A percentile compares a stretch with the other conserved stretches of the same genome.
Conservation (phyloP, 208 protist genomes). For the Leptomonas seymouri region DNA sequence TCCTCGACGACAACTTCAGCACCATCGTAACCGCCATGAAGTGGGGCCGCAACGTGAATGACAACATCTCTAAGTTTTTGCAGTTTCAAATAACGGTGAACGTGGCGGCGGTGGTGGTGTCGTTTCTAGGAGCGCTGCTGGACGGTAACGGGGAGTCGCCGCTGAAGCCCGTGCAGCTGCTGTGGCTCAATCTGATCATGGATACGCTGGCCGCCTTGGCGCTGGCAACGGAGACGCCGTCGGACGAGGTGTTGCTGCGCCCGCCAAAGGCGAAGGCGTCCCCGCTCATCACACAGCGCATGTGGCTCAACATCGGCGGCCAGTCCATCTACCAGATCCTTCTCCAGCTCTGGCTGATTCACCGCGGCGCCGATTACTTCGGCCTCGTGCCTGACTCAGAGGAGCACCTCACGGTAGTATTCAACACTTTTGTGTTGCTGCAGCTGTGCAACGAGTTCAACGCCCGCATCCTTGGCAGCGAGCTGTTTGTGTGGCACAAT, state of each 20-base stretch:
- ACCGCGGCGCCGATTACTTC: conserved; percentile 28
- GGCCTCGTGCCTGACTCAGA: conserved; percentile 9
- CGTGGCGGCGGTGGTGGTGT: conserved; percentile 89
- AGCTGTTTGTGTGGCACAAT: conserved; percentile 57
- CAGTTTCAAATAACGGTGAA: conserved; percentile 99
- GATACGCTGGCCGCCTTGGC: conserved; percentile 93
- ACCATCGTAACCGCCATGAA: conserved; percentile 97
- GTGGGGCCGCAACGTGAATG: conserved; percentile 98
- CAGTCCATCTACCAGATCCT: conserved; percentile 85
- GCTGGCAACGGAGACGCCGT: conserved; percentile 91
- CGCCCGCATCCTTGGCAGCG: conserved; percentile 62
- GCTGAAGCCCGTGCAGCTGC: conserved; percentile 91
- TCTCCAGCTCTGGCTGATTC: conserved; percentile 67
- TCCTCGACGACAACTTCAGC: conserved; percentile 98
- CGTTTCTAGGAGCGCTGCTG: conserved; percentile 90
- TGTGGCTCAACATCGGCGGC: conserved; percentile 91
- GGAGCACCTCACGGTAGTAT: conserved; percentile 73
- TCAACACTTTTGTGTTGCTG: conserved; percentile 90
- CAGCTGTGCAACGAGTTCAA: conserved; percentile 93
- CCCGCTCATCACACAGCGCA: conserved; percentile 86
- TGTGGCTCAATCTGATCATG: conserved; percentile 96
- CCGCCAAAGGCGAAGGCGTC: conserved; percentile 86
- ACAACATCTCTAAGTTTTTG: conserved; percentile 98
- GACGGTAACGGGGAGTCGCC: conserved; percentile 77
- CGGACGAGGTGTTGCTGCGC: conserved; percentile 63